Base-by-base conservation (phyloP, 2,329 filamentous ascomycete species). In the Arthrocladium fulminans region DNA sequence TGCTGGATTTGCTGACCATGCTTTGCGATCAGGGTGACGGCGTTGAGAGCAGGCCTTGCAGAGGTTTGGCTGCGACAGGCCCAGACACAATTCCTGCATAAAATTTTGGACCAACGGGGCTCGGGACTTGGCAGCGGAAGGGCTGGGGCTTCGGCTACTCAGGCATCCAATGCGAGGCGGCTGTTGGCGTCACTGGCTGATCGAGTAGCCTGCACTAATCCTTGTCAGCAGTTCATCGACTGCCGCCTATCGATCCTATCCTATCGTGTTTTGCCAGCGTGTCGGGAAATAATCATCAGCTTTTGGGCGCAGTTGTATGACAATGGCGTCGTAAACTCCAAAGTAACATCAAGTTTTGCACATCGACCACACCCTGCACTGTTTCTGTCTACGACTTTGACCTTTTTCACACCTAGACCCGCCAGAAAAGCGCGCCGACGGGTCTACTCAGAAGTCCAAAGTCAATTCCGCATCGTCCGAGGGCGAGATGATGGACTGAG, bases 211-310 rank as follows among this genome's bases (percentile, higher is more conserved):
- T 45, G 43, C 30, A 13, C 22, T 13, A 24, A 45, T 45, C 43
- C 43, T 22, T 24, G 43, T 35, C 27, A 23, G 19, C 19, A 29
- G 2, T 45, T 37, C 29, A 3, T 10, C 15, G 9, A 17, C 30
- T 45, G 27, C 43, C 43, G 43, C 43, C 43, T 45, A 27, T 40
- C 37, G 17, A 13, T 4, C 42, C 25, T 45, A 5, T 25, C 32
- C 13, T 39, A 27, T 47, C 34, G 20, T 12, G n/a, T n/a, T n/a
- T 8, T 37, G 44, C 32, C 44, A 47, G 34, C 44, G 44, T 47
- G 44, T 39, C 44, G 44, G 32, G 29, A 47, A 38, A 38, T 38
- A 34, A 35, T 24, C 19, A 45, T 30, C 32, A 13, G 20, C 15
- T 47, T 27, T 12, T 45, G 3, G 32, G 20, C 23, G 22, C 22